These are phyloP conservation scores for Triticum turgidum DNA, from an alignment of 176 grass and related monocot genomes.

Conservation along the genomic window DNA sequence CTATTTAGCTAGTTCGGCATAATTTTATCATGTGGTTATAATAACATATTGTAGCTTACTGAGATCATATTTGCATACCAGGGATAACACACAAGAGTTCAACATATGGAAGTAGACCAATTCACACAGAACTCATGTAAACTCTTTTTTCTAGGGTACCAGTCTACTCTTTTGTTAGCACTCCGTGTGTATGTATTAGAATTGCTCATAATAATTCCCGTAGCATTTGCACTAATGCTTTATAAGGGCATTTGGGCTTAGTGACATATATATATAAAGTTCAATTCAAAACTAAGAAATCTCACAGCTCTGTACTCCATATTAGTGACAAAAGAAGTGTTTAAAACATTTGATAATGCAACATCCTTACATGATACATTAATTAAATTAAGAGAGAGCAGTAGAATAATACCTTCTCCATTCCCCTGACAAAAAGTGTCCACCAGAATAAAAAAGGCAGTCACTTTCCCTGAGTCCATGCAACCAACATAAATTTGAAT, in stretches of 20 bases:
- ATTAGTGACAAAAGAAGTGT: neutral
- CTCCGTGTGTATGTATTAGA: too few relatives aligned
- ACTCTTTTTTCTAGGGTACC: neutral
- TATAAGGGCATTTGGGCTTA: too few relatives aligned
- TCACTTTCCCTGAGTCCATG: constrained; percentile 55
- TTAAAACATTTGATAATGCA: neutral
- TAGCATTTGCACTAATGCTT: too few relatives aligned
- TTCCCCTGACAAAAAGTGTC: constrained; percentile 97
- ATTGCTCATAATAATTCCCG: too few relatives aligned
- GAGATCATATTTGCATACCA: neutral
- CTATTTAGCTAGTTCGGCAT: neutral
- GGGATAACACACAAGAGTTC: constrained; percentile 6
- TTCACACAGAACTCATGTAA: neutral
- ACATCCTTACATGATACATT: neutral
- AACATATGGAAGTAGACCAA: neutral
- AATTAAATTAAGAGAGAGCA: constrained; percentile 20
- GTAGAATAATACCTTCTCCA: constrained; percentile 76
- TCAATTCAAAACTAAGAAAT: neutral
- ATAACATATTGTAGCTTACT: neutral
- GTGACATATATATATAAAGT: too few relatives aligned
- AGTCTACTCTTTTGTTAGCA: too few relatives aligned
- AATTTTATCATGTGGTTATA: neutral
- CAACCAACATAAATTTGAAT: constrained; percentile 84
- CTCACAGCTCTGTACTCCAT: neutral
- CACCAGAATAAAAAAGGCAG: constrained; percentile 84